Base-by-base conservation (phyloP, 495 filamentous ascomycete species). In the Lophium mytilinum region DNA sequence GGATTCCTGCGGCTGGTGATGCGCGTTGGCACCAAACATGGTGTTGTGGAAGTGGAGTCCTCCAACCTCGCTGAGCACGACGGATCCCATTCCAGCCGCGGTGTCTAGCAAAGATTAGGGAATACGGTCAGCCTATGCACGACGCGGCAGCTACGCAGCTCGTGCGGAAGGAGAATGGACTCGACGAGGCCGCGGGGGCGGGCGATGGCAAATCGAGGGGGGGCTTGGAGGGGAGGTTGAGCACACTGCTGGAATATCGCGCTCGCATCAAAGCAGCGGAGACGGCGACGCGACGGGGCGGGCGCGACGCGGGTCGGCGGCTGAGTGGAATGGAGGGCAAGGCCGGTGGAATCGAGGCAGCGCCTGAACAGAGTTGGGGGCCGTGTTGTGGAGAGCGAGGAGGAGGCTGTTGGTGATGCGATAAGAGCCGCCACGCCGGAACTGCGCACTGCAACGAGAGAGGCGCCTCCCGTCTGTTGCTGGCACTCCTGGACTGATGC, bases 21-120 rank as follows among this genome's bases (percentile, higher is more conserved):
- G 70, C 58, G 71, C 59, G 58, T 72, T 65, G 64, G 71, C 73
- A 70, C 74, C 77, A 56, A 80, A 71, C 78, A 81, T 82, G 66
- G 68, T 75, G 71, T 68, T 68, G 35, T 60, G 60, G 51, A 60
- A 61, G 58, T 61, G 57, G 60, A 60, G 59, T 42, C 56, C 49
- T 58, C 52, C 63, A 48, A 66, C 56, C 53, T 68, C 62, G 59
- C 59, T 60, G 34, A 68, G 37, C 57, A 68, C 62, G 17, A 65
- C 50, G 59, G 65, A 67, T 67, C 61, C 64, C 65, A 67, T 67
- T 17, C 57, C 65, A 59, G 37, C 45, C 45, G 53, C 46, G 57
- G 51, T 57, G 33, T 35, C 48, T 15, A 37, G 11, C 34, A 40
- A 3, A 35, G 10, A 37, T 30, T 56, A 18, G 55, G 24, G 37